Percentiles rank a stretch among this genome's conserved stretches.
These are phyloP conservation scores for Oryza officinalis DNA, from an alignment of 176 grass and related monocot species.

Conservation along the genomic window DNA sequence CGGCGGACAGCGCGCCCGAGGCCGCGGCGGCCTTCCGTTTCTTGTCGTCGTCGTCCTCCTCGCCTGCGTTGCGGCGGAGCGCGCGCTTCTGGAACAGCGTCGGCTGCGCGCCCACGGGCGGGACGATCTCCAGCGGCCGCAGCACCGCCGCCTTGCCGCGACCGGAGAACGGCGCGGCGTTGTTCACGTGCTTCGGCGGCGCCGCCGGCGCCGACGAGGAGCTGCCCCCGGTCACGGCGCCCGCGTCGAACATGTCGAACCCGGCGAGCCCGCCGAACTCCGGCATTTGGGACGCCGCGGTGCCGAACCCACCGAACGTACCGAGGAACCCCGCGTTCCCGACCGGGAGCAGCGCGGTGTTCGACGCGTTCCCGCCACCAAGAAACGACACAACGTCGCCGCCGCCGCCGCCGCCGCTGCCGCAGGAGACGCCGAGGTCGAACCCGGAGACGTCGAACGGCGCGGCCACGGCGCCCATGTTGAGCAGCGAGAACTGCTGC, in stretches of 20 bases:
- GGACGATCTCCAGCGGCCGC: conserved; percentile 82
- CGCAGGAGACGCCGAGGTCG: conserved; percentile 53
- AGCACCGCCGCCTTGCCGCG: conserved; percentile 70
- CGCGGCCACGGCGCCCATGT: conserved; percentile 30
- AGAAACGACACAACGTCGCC: conserved; percentile 34
- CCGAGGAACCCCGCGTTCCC: conserved; percentile 41
- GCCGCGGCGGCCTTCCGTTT: conserved; percentile 55
- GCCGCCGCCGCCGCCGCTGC: conserved; percentile 20
- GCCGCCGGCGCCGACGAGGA: conserved; percentile 27
- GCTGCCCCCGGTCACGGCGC: background rate
- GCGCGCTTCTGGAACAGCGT: conserved; percentile 97
- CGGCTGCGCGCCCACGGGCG: conserved; percentile 78
- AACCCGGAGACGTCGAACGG: conserved; percentile 68
- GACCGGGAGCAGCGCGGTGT: conserved; percentile 31
- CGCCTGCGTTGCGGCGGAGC: conserved; percentile 75
- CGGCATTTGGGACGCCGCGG: conserved; percentile 33
- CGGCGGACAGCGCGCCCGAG: conserved; percentile 26
- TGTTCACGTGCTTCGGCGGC: conserved; percentile 4
- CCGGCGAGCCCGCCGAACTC: conserved; percentile 48
- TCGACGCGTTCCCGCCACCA: conserved; percentile 32
- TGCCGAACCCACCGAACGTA: conserved; percentile 72
- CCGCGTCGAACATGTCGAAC: conserved; percentile 64
- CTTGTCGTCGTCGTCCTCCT: conserved; percentile 65
- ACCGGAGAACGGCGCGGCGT: conserved; percentile 41
- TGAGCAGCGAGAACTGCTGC: conserved; percentile 60